Conservation (phyloP, 1,284 basidiomycete genomes). For the Ganoderma meredithae region DNA sequence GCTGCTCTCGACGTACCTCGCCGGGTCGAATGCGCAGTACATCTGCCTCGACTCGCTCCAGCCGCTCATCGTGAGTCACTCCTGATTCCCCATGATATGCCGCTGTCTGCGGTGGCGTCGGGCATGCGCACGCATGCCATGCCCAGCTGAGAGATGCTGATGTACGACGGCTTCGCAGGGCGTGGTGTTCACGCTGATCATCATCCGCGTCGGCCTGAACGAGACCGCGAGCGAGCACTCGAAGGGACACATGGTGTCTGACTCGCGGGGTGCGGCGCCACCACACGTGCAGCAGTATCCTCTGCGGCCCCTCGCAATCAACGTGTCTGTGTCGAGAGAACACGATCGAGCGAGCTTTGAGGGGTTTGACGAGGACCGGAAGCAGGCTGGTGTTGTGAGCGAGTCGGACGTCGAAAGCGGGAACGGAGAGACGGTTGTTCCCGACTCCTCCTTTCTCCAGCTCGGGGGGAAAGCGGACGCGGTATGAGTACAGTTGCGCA, state of each 20-base stretch:
- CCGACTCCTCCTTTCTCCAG: neutral
- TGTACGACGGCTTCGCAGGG: slow-evolving; percentile 17
- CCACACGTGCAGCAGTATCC: slow-evolving; percentile 7
- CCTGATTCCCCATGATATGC: too few species aligned
- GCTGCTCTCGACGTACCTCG: slow-evolving; percentile 29
- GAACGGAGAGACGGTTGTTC: neutral
- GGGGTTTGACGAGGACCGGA: neutral
- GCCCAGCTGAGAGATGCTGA: too few species aligned
- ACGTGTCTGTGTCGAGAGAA: slow-evolving; percentile 6
- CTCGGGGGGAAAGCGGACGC: neutral
- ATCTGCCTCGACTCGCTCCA: slow-evolving; percentile 30
- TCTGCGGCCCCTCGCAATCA: slow-evolving; percentile 16
- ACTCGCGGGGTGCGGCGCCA: slow-evolving; percentile 7
- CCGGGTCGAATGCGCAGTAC: slow-evolving; percentile 32
- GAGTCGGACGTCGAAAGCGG: neutral
- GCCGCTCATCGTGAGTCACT: slow-evolving; percentile 31
- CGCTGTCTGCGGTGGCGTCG: neutral
- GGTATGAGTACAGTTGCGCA: neutral
- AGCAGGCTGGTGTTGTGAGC: neutral
- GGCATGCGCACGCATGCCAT: neutral
- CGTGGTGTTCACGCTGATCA: slow-evolving; percentile 33
- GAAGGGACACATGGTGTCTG: slow-evolving; percentile 14
- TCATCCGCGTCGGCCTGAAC: slow-evolving; percentile 33
- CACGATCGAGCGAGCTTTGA: slow-evolving; percentile 5
- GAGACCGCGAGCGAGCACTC: slow-evolving; percentile 26